Percentiles rank a stretch among this genome's conserved stretches.
phyloP scores from a whole-genome alignment of 2,329 filamentous ascomycete species.

The Colletotrichum graminicola region DNA sequence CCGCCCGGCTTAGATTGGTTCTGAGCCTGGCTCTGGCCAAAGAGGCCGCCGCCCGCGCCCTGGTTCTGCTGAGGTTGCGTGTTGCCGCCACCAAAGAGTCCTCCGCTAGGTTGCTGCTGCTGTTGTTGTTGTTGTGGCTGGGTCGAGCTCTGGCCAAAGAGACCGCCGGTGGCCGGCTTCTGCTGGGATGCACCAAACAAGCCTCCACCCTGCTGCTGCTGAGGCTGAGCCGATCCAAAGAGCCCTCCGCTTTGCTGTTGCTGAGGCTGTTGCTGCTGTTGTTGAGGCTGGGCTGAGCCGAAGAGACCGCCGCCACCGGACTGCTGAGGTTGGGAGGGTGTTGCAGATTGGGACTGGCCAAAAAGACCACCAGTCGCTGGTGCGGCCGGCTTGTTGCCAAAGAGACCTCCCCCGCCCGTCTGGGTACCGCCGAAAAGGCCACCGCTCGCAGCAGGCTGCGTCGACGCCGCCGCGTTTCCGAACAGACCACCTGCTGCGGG shows the following conservation, averaged over 20 bases:
- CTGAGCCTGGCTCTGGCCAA: slow-evolving; percentile 52
- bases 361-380: slow-evolving; percentile 53
- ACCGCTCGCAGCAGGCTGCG: slow-evolving; percentile 52
- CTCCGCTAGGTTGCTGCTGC: slow-evolving; percentile 44
- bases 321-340: slow-evolving; percentile 47
- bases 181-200: slow-evolving; percentile 35
- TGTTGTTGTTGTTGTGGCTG: slow-evolving; percentile 7
- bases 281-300: slow-evolving; percentile 20
- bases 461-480: slow-evolving; percentile 28
- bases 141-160: slow-evolving; percentile 53
- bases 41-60: slow-evolving; percentile 45
- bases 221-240: slow-evolving; percentile 21
- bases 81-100: slow-evolving; percentile 49
- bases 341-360: slow-evolving; percentile 43
- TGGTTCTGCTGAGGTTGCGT: slow-evolving; percentile 42
- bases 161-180: slow-evolving; percentile 42
- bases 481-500: slow-evolving; percentile 35
- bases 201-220: slow-evolving; percentile 40
- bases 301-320: slow-evolving; percentile 41
- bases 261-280: slow-evolving; percentile 45
- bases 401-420: slow-evolving; percentile 39
- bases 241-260: slow-evolving; percentile 44
- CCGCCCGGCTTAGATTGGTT: slow-evolving; percentile 41
- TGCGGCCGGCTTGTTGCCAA: slow-evolving; percentile 42
- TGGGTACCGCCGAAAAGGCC: slow-evolving; percentile 54